Base-by-base conservation (phyloP, 164 flowering plant genomes). In the Taxillus chinensis region DNA sequence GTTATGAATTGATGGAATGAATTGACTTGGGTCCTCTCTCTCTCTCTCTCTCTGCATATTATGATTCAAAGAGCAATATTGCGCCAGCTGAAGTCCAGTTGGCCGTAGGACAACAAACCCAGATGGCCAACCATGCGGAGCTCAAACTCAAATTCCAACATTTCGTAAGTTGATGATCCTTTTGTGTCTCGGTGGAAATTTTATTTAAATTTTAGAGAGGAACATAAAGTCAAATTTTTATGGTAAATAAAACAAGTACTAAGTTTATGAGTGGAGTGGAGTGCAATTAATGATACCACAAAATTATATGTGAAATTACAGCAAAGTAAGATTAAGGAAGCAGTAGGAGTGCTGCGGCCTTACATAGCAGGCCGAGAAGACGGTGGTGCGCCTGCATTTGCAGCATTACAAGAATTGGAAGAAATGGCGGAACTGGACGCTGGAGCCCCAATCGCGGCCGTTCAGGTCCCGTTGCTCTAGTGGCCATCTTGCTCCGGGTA, bases 301-400 rank as follows among this genome's bases (percentile, higher is more conserved):
- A 43, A 5, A 27, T 27, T 27, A 27, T 27, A 27, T 27, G 27
- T 27, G 27, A 27, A 27, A 27, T 64, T 56, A 62, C 74, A 79
- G 82, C 79, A 79, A 76, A 46, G 73, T 38, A 79, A 65, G 60
- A 64, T 79, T 14, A 68, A 62, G 66, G 71, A 71, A 48, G 73
- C 71, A 3, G 78, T 74, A 5, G 62, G 40, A 0, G 63, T 64
- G 17, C 42, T 79, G 45, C 71, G 62, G 66, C 78, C 78, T 14
- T 68, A 55, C n/a, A 37, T 79, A 9, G 60, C 54, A 27, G 27
- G 27, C 27, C 27, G 27, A 27, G 27, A 27, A 27, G 27, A 27
- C 27, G 27, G 27, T 27, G 27, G 27, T 27, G 27, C 27, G 27
- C 27, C 27, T 27, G 27, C 27, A 2, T 27, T 27, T 27, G 66